phyloP scores from a whole-genome alignment of 352 stramenopile species.

The Phytophthora litchii region DNA sequence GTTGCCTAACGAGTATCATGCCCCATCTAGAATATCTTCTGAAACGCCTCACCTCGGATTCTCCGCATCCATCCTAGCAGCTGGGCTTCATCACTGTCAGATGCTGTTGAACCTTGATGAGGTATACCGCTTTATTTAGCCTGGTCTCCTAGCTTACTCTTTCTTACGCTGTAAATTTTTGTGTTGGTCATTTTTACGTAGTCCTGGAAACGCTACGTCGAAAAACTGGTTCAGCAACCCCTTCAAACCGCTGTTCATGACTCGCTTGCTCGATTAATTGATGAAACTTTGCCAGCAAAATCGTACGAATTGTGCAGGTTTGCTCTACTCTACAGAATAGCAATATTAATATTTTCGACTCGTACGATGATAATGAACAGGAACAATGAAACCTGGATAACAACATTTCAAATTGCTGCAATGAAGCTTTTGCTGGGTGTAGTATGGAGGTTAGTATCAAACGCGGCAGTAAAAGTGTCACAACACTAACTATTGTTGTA shows the following conservation, averaged over 20 bases:
- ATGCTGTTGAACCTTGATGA: slow-evolving; percentile 10
- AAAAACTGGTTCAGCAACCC: slow-evolving; percentile 22
- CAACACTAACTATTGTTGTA: not conserved
- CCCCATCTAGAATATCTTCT: slow-evolving; percentile 1
- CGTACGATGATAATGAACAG: slow-evolving; percentile 5
- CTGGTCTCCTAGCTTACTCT: not conserved
- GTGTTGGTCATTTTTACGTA: slow-evolving; percentile 1
- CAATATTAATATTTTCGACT: slow-evolving; percentile 3
- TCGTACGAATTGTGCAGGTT: slow-evolving; percentile 3
- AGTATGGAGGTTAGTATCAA: slow-evolving; percentile 29
- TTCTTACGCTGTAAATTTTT: not conserved
- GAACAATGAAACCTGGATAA: slow-evolving; percentile 1
- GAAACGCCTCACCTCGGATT: slow-evolving; percentile 1
- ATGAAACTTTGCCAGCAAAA: slow-evolving; percentile 1
- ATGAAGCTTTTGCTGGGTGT: slow-evolving; percentile 34
- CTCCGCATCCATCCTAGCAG: slow-evolving; percentile 11
- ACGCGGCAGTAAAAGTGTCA: not conserved
- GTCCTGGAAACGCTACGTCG: slow-evolving; percentile 14
- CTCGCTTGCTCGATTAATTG: slow-evolving; percentile 11
- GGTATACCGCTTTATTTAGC: slow-evolving; percentile 8
- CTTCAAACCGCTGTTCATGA: slow-evolving; percentile 12
- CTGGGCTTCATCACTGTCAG: slow-evolving; percentile 27
- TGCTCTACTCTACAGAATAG: not conserved
- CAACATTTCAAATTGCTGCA: slow-evolving; percentile 13
- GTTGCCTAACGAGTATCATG: not conserved